Evolutionary conservation across 2,329 filamentous ascomycete species (phyloP).

Genomic region (Botrytis aclada): DNA sequence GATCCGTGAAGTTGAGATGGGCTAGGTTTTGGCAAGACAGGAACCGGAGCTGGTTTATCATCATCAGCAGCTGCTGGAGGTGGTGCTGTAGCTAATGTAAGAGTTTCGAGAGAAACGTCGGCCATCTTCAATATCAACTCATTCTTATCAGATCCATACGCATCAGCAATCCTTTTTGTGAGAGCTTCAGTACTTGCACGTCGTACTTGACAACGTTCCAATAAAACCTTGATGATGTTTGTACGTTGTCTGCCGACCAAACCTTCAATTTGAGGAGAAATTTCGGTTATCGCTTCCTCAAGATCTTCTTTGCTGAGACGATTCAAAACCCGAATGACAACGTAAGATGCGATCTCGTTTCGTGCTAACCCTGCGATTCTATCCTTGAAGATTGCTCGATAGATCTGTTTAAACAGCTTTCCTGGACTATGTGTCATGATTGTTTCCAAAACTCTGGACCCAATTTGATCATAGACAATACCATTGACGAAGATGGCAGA

Average conservation of each 20-base stretch:
- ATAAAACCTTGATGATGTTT: conserved; percentile 74
- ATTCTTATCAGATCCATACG: conserved; percentile 50
- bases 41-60: conserved; percentile 31
- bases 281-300: conserved; percentile 65
- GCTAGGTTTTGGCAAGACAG: conserved; percentile 36
- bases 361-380: conserved; percentile 77
- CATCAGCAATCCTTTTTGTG: conserved; percentile 51
- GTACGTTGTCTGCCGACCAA: conserved; percentile 74
- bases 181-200: conserved; percentile 54
- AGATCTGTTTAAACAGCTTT: conserved; percentile 86
- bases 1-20: conserved; percentile 73
- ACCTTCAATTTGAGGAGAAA: conserved; percentile 68
- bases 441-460: conserved; percentile 84
- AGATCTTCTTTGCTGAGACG: conserved; percentile 85
- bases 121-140: conserved; percentile 59
- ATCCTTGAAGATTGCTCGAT: conserved; percentile 74
- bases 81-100: conserved; percentile 37
- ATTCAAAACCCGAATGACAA: conserved; percentile 77
- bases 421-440: conserved; percentile 78
- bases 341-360: conserved; percentile 88
- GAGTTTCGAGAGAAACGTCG: conserved; percentile 50
- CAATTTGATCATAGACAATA: conserved; percentile 85
- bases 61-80: conserved; percentile 32
- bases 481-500: conserved; percentile 79
- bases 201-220: conserved; percentile 77